Evolutionary conservation across 257 asterid genomes (phyloP).

Genomic region (Hygrophila difformis): DNA sequence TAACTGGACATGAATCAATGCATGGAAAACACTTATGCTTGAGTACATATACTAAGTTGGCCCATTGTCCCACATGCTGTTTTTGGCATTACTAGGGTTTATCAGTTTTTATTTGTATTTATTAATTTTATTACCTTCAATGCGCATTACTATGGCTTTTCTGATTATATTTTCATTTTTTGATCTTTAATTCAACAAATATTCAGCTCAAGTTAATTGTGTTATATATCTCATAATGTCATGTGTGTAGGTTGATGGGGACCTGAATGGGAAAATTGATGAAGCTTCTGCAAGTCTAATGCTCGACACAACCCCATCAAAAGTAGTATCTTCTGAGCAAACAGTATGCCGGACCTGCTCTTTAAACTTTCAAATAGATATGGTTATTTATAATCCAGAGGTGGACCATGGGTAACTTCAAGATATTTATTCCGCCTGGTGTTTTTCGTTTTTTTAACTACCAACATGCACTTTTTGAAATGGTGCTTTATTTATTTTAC

Average conservation of each 20-base stretch:
- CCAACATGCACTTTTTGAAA: conserved; percentile 4
- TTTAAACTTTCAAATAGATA: conserved; percentile 1
- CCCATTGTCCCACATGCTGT: conserved; percentile 2
- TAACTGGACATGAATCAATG: background rate
- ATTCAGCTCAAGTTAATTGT: conserved; percentile 3
- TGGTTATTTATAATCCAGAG: too few relatives aligned
- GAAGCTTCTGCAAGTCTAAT: conserved; percentile 81
- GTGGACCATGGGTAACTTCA: too few relatives aligned
- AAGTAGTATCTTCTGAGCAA: conserved; percentile 84
- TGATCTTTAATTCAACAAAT: background rate
- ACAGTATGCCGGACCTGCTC: conserved; percentile 48
- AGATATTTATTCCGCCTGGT: too few relatives aligned
- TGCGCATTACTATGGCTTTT: too few relatives aligned
- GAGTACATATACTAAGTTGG: conserved; percentile 1
- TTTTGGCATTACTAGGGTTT: conserved; percentile 8
- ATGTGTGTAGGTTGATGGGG: conserved; percentile 64
- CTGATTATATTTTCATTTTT: too few relatives aligned
- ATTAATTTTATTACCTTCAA: conserved; percentile 1
- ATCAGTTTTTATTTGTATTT: background rate
- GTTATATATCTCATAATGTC: conserved; percentile 13
- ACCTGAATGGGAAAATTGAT: conserved; percentile 79
- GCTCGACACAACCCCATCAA: conserved; percentile 86
- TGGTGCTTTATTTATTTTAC: background rate
- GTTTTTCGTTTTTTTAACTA: background rate
- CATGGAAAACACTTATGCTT: conserved; percentile 10